Percentiles rank a stretch among this genome's conserved stretches.
These are phyloP conservation scores for Austroboletus festivus DNA, from an alignment of 768 basidiomycete species.

Conservation along the genomic window DNA sequence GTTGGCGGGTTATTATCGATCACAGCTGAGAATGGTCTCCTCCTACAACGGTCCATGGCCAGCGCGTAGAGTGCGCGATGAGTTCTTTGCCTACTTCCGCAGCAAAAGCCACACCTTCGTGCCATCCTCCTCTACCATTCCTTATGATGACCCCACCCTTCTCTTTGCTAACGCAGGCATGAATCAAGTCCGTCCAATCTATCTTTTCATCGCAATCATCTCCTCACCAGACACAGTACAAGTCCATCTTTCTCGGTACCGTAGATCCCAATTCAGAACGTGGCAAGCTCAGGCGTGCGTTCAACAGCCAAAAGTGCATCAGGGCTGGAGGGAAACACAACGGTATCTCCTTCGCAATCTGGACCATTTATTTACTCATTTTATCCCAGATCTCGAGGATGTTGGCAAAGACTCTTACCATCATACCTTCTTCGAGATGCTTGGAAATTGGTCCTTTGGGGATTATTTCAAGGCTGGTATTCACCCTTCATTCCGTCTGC, in stretches of 20 bases:
- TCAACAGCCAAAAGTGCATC: slow-evolving; percentile 98
- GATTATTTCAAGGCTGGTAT: slow-evolving; percentile 93
- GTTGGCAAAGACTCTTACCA: slow-evolving; percentile 99
- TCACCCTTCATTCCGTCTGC: background rate
- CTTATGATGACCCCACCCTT: slow-evolving; percentile 96
- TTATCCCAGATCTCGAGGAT: slow-evolving; percentile 82
- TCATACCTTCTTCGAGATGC: slow-evolving; percentile 98
- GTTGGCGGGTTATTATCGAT: slow-evolving; percentile 21
- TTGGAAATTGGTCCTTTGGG: slow-evolving; percentile 99
- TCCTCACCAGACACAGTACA: slow-evolving; percentile 59
- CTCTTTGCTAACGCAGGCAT: slow-evolving; percentile 98
- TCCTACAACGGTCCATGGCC: slow-evolving; percentile 58
- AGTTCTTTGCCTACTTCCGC: slow-evolving; percentile 89
- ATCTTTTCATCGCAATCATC: background rate
- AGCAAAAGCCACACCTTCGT: slow-evolving; percentile 82
- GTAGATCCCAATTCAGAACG: slow-evolving; percentile 94
- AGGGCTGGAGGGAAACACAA: slow-evolving; percentile 99
- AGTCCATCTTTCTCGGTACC: slow-evolving; percentile 95
- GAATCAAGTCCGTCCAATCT: slow-evolving; percentile 66
- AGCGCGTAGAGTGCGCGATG: slow-evolving; percentile 76
- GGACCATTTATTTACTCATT: slow-evolving; percentile 3
- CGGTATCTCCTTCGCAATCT: slow-evolving; percentile 44
- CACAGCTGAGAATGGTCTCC: slow-evolving; percentile 26
- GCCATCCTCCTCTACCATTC: slow-evolving; percentile 88
- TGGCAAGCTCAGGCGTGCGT: slow-evolving; percentile 87